Evolutionary conservation across 2,329 filamentous ascomycete species (phyloP).

Genomic region (Elsinoe perseae): DNA sequence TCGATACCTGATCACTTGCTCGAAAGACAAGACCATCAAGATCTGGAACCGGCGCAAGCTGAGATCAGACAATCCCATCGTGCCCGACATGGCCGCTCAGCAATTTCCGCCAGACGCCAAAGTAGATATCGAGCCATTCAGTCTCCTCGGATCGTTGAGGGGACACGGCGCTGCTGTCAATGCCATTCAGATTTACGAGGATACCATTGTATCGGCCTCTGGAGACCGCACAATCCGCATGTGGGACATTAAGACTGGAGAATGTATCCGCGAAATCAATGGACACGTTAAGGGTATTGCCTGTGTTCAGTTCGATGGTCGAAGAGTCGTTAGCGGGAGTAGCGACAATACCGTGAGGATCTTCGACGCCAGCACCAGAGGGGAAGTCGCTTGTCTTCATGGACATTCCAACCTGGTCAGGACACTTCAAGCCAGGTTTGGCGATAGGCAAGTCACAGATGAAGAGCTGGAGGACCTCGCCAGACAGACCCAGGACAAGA

Average conservation of each 20-base stretch:
- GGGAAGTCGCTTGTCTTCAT: constrained; percentile 80
- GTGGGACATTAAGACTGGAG: constrained; percentile 79
- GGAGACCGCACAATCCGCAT: constrained; percentile 90
- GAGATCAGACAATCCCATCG: constrained; percentile 35
- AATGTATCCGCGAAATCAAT: constrained; percentile 67
- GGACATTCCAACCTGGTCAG: constrained; percentile 80
- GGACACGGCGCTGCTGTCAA: constrained; percentile 92
- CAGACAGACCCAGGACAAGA: constrained; percentile 28
- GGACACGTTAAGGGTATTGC: constrained; percentile 94
- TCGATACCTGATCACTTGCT: constrained; percentile 87
- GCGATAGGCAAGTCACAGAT: constrained; percentile 72
- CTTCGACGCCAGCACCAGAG: constrained; percentile 76
- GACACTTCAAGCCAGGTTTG: constrained; percentile 91
- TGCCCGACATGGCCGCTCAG: constrained; percentile 23
- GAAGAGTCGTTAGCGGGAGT: constrained; percentile 88
- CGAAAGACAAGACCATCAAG: constrained; percentile 95
- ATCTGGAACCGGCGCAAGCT: constrained; percentile 78
- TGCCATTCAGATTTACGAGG: constrained; percentile 79
- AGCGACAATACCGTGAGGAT: constrained; percentile 95
- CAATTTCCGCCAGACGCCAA: constrained; percentile 40
- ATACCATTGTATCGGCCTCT: constrained; percentile 87
- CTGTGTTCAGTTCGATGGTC: constrained; percentile 92
- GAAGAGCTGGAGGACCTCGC: constrained; percentile 68
- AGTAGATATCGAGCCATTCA: constrained; percentile 59
- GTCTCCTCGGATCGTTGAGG: constrained; percentile 67